Percentiles rank a stretch among this genome's conserved stretches.
These are phyloP conservation scores for Conticribra weissflogii DNA, from an alignment of 108 stramenopile species.

Conservation along the genomic window DNA sequence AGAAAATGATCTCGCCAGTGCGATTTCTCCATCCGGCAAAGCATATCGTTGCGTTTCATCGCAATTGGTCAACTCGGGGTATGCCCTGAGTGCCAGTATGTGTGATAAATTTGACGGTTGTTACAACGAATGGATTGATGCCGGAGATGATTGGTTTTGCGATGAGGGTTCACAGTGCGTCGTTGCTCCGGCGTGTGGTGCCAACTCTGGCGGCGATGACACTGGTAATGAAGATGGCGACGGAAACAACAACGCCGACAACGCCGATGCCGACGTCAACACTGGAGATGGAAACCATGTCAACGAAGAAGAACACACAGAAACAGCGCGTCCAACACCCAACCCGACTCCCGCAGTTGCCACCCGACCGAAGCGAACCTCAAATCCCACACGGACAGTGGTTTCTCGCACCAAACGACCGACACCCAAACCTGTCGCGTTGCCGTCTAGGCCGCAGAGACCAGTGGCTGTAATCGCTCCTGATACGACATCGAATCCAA, in stretches of 20 bases:
- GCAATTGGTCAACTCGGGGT: slow-evolving; percentile 13
- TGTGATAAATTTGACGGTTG: slow-evolving; percentile 24
- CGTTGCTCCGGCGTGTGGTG: background rate
- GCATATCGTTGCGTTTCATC: slow-evolving; percentile 12
- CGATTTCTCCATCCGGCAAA: background rate
- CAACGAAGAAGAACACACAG: no score
- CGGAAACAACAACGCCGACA: background rate
- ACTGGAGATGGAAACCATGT: background rate
- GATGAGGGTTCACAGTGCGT: slow-evolving; percentile 21
- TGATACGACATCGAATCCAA: background rate
- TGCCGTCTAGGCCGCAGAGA: background rate
- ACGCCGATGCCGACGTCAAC: background rate
- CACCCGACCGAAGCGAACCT: no score
- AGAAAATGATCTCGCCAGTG: background rate
- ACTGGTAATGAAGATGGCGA: slow-evolving; percentile 3
- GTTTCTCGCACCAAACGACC: no score
- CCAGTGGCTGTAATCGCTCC: background rate
- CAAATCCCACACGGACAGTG: no score
- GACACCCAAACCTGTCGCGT: no score
- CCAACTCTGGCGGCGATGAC: background rate
- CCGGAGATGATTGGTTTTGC: slow-evolving; percentile 40
- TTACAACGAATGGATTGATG: slow-evolving; percentile 24
- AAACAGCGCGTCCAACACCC: background rate
- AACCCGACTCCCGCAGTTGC: background rate
- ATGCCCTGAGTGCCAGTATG: slow-evolving; percentile 5